Base-by-base conservation (phyloP, 1,284 basidiomycete genomes). In the Vanrija sp. region DNA sequence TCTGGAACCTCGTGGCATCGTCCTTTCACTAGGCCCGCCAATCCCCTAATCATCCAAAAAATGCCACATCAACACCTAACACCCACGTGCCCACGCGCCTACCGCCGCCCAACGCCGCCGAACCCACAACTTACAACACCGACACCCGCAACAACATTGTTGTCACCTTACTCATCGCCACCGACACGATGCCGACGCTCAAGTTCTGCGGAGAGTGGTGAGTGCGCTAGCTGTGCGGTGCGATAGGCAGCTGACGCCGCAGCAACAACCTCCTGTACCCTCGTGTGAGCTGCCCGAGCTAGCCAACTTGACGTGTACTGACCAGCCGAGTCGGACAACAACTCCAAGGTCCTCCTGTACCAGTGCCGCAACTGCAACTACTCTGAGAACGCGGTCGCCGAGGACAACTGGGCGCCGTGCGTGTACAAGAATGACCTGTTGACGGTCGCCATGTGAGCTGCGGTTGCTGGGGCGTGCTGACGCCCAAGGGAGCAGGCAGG, bases 341-440 rank as follows among this genome's bases (percentile, higher is more conserved):
- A 86, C 61, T 86, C 91, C 46, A 84, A 88, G 52, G 84, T 88
- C 49, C 87, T 98, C 80, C 84, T 95, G 53, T 95, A 93, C 67
- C 88, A 87, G 4, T 98, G 95, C 75, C 83, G 93, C 45, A 97
- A 96, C 72, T 98, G 95, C 77, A 77, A 81, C 16, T 94, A 89
- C 73, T 85, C 89, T 59, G 90, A 96, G 75, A 84, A 87, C 63
- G 87, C 87, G 15, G 39, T 50, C 4, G 41, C 63, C 20, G 65
- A 70, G 38, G 53, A 57, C 12, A 84, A 87, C 20, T 90, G 91
- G 75, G 87, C 86, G 65, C 87, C 89, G 63, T 71, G 74, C 47
- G 93, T 98, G 10, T 98, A 95, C 74, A 81, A 86, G 67, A 96
- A 98, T 61, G 95, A 98, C 78, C 76, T 98, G 77, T 79, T 97